These are phyloP conservation scores for Mallotus repandus DNA, from an alignment of 441 rosid genomes.

Conservation along the genomic window DNA sequence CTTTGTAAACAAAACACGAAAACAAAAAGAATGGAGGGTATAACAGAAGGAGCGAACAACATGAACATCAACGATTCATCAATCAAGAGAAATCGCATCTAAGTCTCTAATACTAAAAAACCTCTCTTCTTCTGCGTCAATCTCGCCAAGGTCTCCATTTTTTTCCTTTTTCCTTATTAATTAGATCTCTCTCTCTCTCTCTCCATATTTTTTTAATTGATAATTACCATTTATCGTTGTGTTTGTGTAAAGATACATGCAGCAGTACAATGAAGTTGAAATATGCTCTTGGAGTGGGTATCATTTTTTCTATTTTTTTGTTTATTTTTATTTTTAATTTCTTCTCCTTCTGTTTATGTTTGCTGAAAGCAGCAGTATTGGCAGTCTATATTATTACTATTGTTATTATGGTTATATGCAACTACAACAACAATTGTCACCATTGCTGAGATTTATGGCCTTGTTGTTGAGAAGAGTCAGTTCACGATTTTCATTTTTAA, in stretches of 20 bases:
- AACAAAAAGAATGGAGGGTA: slow-evolving; percentile 51
- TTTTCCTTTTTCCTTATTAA: background rate
- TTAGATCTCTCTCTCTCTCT: background rate
- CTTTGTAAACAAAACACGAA: too few species aligned
- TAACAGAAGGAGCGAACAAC: slow-evolving; percentile 66
- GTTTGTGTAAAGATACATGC: slow-evolving; percentile 82
- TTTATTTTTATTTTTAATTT: background rate
- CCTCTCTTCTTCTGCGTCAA: slow-evolving; percentile 90
- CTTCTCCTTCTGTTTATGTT: too few species aligned
- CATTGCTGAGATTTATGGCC: slow-evolving; percentile 72
- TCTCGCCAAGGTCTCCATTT: slow-evolving; percentile 66
- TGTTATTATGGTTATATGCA: slow-evolving; percentile 16
- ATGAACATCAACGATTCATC: slow-evolving; percentile 41
- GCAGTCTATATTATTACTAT: background rate
- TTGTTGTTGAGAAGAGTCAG: slow-evolving; percentile 78
- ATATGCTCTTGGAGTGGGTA: slow-evolving; percentile 98
- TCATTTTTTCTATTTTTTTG: background rate
- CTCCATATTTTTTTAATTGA: background rate
- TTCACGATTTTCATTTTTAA: background rate
- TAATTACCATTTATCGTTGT: background rate
- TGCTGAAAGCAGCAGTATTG: too few species aligned
- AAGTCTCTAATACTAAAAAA: slow-evolving; percentile 87
- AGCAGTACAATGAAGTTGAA: slow-evolving; percentile 82
- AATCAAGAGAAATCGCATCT: slow-evolving; percentile 75
- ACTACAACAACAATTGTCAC: slow-evolving; percentile 79